Conservation (phyloP, 306 rosid genomes). For the Boehmeria nivea region DNA sequence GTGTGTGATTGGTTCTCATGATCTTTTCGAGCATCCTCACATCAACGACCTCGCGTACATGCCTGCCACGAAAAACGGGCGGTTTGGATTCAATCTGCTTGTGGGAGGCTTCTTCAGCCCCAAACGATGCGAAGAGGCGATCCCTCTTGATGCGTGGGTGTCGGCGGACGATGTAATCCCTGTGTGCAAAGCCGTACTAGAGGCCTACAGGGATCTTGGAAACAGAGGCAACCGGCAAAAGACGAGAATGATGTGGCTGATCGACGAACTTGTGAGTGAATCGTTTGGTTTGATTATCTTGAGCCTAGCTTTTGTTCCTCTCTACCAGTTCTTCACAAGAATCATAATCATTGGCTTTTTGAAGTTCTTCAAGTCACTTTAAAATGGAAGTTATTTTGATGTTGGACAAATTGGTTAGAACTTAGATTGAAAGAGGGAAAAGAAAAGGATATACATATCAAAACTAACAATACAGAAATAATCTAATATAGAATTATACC, state of each 20-base stretch:
- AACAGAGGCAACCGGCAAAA: conserved; percentile 82
- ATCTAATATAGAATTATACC: too few relatives aligned
- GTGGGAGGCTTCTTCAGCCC: conserved; percentile 98
- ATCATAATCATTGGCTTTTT: neutral
- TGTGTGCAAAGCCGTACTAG: conserved; percentile 69
- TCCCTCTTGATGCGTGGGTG: conserved; percentile 97
- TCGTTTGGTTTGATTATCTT: neutral
- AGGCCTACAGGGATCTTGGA: conserved; percentile 89
- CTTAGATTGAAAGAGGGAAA: too few relatives aligned
- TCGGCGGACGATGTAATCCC: conserved; percentile 70
- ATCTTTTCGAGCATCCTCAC: conserved; percentile 94
- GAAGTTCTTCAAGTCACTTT: neutral
- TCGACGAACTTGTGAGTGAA: conserved; percentile 74
- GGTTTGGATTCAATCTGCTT: conserved; percentile 81
- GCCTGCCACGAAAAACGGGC: conserved; percentile 76
- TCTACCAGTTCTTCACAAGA: neutral
- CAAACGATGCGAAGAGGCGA: conserved; percentile 80
- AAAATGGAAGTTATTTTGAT: too few relatives aligned
- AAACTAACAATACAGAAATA: too few relatives aligned
- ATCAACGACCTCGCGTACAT: conserved; percentile 97
- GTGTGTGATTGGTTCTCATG: conserved; percentile 88
- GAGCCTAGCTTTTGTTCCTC: neutral
- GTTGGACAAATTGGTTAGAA: too few relatives aligned
- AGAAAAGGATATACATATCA: too few relatives aligned
- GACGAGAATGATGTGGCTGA: conserved; percentile 96